These are phyloP conservation scores for Clonostachys sp. DNA, from an alignment of 2,329 filamentous ascomycete genomes.

Conservation along the genomic window DNA sequence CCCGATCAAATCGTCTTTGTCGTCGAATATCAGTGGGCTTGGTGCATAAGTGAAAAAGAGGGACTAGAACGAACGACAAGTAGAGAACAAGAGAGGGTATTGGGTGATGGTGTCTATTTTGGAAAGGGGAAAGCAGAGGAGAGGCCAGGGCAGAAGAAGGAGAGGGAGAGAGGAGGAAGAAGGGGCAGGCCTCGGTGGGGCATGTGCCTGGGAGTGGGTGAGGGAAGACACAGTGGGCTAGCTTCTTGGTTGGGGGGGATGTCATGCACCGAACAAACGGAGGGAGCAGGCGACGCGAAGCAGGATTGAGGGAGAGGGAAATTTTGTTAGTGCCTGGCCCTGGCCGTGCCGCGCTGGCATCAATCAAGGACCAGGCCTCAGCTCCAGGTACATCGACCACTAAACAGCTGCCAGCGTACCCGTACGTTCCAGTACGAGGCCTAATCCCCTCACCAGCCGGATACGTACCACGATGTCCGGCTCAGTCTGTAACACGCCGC, in stretches of 20 bases:
- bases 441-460: too few relatives aligned
- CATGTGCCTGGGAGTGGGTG: slow-evolving; percentile 5
- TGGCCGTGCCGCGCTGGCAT: neutral
- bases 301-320: neutral
- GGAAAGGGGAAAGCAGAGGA: slow-evolving; percentile 25
- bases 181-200: neutral
- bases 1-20: too few relatives aligned
- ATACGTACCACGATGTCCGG: too few relatives aligned
- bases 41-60: slow-evolving; percentile 21
- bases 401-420: too few relatives aligned
- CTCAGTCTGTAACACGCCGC: too few relatives aligned
- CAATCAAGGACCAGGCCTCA: neutral
- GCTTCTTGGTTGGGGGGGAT: too few relatives aligned
- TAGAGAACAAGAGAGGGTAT: slow-evolving; percentile 21
- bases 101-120: slow-evolving; percentile 23
- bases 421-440: too few relatives aligned
- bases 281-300: neutral
- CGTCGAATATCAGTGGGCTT: too few relatives aligned
- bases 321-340: too few relatives aligned
- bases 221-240: neutral
- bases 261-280: neutral
- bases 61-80: slow-evolving; percentile 31
- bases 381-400: too few relatives aligned
- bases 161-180: neutral
- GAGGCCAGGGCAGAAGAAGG: slow-evolving; percentile 15